phyloP scores from a whole-genome alignment of 2,329 filamentous ascomycete species.

The Sarocladiaceae sp. region DNA sequence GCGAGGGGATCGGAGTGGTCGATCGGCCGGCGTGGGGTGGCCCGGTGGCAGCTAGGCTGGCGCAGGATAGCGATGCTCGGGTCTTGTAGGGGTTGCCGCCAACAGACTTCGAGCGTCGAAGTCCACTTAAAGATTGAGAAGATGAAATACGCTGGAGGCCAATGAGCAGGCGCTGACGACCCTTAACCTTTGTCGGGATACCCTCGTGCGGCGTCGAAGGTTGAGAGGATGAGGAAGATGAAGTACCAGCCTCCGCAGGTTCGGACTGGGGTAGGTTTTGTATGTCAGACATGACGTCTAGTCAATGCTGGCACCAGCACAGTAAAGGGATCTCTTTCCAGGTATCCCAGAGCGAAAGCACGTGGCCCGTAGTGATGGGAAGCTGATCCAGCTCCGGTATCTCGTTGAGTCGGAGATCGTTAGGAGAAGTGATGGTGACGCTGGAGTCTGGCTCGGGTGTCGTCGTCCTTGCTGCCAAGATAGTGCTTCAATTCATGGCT shows the following conservation, averaged over 20 bases:
- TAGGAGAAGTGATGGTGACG: too few species aligned
- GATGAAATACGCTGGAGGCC: slow-evolving; percentile 78
- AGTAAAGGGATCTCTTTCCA: too few species aligned
- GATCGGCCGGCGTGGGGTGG: slow-evolving; percentile 22
- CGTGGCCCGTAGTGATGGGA: too few species aligned
- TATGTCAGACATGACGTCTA: slow-evolving; percentile 3
- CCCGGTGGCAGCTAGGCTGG: slow-evolving; percentile 40
- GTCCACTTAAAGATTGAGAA: slow-evolving; percentile 61
- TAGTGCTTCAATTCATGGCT: too few species aligned
- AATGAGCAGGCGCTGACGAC: slow-evolving; percentile 63
- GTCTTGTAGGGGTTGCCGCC: slow-evolving; percentile 58
- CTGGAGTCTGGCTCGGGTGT: too few species aligned
- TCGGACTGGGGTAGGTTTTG: too few species aligned
- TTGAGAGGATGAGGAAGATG: slow-evolving; percentile 7
- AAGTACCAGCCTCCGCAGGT: neutral
- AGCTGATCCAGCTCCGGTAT: too few species aligned
- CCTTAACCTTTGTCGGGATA: slow-evolving; percentile 49
- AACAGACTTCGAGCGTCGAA: slow-evolving; percentile 58
- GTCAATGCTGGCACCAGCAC: too few species aligned
- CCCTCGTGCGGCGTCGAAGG: slow-evolving; percentile 19
- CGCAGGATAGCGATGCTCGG: slow-evolving; percentile 46
- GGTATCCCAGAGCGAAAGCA: too few species aligned
- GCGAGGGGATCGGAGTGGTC: slow-evolving; percentile 31
- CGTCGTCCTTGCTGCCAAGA: too few species aligned
- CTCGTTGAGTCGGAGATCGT: too few species aligned